phyloP scores from a whole-genome alignment of 306 rosid species.

The Neltuma alba region DNA sequence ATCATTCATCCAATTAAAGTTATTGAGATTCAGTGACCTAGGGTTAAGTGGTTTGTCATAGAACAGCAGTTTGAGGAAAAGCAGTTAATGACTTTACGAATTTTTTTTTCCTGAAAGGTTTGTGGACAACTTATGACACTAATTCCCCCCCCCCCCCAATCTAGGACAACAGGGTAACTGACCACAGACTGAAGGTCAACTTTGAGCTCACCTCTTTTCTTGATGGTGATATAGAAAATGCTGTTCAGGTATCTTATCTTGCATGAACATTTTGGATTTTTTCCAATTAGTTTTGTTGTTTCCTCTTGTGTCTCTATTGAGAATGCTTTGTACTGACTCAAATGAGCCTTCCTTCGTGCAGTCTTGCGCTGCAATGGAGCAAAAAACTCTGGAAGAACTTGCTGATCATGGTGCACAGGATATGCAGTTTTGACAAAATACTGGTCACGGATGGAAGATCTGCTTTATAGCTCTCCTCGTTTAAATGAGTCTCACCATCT shows the following conservation, averaged over 20 bases:
- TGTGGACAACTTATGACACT: constrained; percentile 31
- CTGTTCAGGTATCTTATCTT: constrained; percentile 78
- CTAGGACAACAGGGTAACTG: constrained; percentile 95
- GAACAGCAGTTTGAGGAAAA: constrained; percentile 19
- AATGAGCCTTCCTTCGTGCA: constrained; percentile 43
- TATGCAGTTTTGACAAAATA: constrained; percentile 11
- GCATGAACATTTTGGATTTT: background rate
- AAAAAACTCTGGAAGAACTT: constrained; percentile 92
- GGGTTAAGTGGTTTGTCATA: constrained; percentile 24
- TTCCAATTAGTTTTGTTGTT: background rate
- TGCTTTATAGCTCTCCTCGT: constrained; percentile 21
- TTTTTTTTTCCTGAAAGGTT: constrained; percentile 9
- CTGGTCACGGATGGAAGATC: constrained; percentile 30
- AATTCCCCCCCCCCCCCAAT: too few species aligned
- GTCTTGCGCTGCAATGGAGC: constrained; percentile 81
- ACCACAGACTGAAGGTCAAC: constrained; percentile 88
- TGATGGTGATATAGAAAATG: constrained; percentile 74
- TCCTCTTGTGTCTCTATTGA: background rate
- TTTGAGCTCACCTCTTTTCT: constrained; percentile 91
- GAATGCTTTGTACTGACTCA: background rate
- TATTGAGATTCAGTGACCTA: constrained; percentile 19
- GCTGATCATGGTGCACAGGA: too few species aligned
- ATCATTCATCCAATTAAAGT: constrained; percentile 24
- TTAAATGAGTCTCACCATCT: constrained; percentile 17
- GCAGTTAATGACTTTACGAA: background rate